Conservation (phyloP, 148 eudicot species). For the Persicaria tinctoria region DNA sequence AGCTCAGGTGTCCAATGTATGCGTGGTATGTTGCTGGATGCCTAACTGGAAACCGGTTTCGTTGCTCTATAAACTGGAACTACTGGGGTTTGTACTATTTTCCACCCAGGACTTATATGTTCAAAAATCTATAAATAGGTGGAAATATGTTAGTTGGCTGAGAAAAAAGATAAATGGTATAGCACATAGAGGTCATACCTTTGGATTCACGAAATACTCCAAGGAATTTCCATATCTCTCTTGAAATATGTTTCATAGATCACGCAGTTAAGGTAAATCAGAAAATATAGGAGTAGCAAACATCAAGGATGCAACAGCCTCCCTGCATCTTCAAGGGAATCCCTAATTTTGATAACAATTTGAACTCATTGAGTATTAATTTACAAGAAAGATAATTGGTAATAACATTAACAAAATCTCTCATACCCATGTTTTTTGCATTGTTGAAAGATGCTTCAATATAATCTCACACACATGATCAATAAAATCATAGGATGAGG, state of each 20-base stretch:
- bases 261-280: conserved; percentile 39
- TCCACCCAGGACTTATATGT: too few relatives aligned
- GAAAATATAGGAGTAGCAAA: too few relatives aligned
- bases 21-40: too few relatives aligned
- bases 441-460: conserved; percentile 64
- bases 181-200: conserved; percentile 26
- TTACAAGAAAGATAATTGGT: too few relatives aligned
- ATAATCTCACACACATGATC: conserved; percentile 75
- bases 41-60: too few relatives aligned
- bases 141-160: conserved; percentile 4
- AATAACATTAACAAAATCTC: not conserved
- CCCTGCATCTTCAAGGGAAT: conserved; percentile 36
- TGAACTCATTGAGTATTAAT: not conserved
- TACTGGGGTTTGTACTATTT: too few relatives aligned
- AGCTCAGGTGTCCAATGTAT: too few relatives aligned
- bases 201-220: conserved; percentile 63
- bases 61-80: too few relatives aligned
- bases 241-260: conserved; percentile 64
- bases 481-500: conserved; percentile 72
- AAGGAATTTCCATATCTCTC: conserved; percentile 73
- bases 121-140: too few relatives aligned
- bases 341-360: conserved; percentile 28
- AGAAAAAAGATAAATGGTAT: too few relatives aligned
- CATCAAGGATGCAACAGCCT: too few relatives aligned
- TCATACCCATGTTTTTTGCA: conserved; percentile 84